These are phyloP conservation scores for Silene coronaria DNA, from an alignment of 179 eudicot genomes.

Conservation along the genomic window DNA sequence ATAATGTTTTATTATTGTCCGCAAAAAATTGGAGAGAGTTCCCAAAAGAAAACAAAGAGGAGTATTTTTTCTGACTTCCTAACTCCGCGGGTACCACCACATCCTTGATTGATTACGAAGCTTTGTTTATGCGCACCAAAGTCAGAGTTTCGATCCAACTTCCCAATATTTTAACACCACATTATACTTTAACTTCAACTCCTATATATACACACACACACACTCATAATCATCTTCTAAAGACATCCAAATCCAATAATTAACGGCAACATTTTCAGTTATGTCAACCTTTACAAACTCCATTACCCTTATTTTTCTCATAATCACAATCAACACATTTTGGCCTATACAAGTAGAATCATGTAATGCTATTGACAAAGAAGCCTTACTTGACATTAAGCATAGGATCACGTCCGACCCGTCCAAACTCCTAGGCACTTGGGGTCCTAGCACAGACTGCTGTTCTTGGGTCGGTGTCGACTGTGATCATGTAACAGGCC, in stretches of 20 bases:
- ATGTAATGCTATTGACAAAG: conserved; percentile 54
- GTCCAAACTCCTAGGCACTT: conserved; percentile 40
- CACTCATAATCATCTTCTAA: background rate
- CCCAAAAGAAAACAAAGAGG: no score
- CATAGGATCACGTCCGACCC: conserved; percentile 58
- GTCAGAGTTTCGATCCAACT: conserved; percentile 5
- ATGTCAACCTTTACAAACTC: conserved; percentile 17
- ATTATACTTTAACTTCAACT: background rate
- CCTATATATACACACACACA: conserved; percentile 6
- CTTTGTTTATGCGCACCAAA: background rate
- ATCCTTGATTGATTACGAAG: conserved; percentile 14
- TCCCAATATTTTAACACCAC: background rate
- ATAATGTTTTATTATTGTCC: no score
- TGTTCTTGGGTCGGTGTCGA: conserved; percentile 72
- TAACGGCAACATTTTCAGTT: conserved; percentile 9
- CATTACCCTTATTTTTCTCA: conserved; percentile 13
- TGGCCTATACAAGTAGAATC: conserved; percentile 22
- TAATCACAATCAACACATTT: background rate
- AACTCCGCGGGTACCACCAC: conserved; percentile 7
- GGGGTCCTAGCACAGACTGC: conserved; percentile 63
- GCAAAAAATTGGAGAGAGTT: no score
- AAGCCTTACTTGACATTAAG: conserved; percentile 58
- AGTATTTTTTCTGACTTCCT: conserved; percentile 2
- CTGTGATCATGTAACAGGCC: conserved; percentile 41
- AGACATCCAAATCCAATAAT: background rate